These are phyloP conservation scores for Atalantia buxifolia DNA, from an alignment of 345 rosid genomes.

Conservation along the genomic window DNA sequence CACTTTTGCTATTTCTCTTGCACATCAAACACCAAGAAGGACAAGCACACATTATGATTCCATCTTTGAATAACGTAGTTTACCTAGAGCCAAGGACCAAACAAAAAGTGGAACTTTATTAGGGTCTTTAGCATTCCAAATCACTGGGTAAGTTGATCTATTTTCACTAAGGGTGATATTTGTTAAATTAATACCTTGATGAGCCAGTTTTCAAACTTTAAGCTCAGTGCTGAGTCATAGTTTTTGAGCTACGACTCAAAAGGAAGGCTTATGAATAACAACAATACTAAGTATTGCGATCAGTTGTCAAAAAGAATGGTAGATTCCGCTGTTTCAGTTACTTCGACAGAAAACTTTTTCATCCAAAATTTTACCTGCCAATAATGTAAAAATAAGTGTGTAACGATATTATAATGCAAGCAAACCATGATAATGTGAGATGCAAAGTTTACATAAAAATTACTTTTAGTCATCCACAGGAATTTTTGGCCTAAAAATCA, in stretches of 20 bases:
- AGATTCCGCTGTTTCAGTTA: background rate
- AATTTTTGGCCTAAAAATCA: background rate
- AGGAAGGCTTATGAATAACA: background rate
- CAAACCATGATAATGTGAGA: background rate
- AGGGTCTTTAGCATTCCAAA: too few relatives aligned
- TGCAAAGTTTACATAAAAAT: background rate
- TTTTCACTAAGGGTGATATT: background rate
- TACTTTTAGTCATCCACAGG: background rate
- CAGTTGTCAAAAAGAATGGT: background rate
- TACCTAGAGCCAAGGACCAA: too few relatives aligned
- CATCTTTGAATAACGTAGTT: too few relatives aligned
- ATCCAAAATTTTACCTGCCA: background rate
- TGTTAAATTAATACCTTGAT: background rate
- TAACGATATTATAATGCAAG: background rate
- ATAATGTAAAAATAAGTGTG: background rate
- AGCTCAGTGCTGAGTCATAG: background rate
- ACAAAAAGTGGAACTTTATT: too few relatives aligned
- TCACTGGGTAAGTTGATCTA: conserved; percentile 11
- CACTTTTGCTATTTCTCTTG: too few relatives aligned
- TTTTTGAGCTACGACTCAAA: background rate
- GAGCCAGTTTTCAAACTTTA: background rate
- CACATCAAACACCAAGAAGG: too few relatives aligned
- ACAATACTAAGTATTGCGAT: background rate
- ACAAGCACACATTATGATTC: too few relatives aligned
- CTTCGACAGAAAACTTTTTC: background rate